phyloP scores from a whole-genome alignment of 2,329 filamentous ascomycete species.

The Torrubiellomyces zombiae region DNA sequence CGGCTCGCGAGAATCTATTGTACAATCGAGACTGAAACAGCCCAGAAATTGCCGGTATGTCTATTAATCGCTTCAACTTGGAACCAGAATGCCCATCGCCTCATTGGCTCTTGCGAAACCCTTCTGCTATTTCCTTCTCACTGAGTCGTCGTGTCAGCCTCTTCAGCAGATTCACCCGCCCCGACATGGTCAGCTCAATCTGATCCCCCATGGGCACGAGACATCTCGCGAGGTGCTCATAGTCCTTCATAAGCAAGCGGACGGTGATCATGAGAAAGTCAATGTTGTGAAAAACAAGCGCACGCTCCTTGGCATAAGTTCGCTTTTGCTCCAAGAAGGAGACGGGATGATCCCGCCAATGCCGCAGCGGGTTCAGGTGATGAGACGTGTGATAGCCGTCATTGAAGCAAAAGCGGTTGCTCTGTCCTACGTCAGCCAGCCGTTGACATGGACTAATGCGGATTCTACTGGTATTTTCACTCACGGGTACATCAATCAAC shows the following conservation, averaged over 20 bases:
- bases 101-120: constrained; percentile 24
- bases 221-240: constrained; percentile 49
- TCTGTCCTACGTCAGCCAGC: constrained; percentile 26
- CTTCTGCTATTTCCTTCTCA: constrained; percentile 44
- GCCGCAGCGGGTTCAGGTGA: constrained; percentile 59
- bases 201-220: constrained; percentile 62
- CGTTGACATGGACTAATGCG: not conserved
- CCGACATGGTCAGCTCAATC: constrained; percentile 45
- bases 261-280: constrained; percentile 66
- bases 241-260: constrained; percentile 52
- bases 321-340: constrained; percentile 56
- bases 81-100: too few species aligned
- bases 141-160: constrained; percentile 49
- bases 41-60: too few species aligned
- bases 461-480: constrained; percentile 11
- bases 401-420: constrained; percentile 69
- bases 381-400: constrained; percentile 73
- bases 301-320: constrained; percentile 47
- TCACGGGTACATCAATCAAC: constrained; percentile 59
- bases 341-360: constrained; percentile 67
- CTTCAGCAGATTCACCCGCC: constrained; percentile 45
- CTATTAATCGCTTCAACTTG: too few species aligned
- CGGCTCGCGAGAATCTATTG: too few species aligned
- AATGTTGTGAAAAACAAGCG: constrained; percentile 65
- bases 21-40: too few species aligned